Evolutionary conservation across 129 eudicot genomes (phyloP).

Genomic region (Lonicera japonica): DNA sequence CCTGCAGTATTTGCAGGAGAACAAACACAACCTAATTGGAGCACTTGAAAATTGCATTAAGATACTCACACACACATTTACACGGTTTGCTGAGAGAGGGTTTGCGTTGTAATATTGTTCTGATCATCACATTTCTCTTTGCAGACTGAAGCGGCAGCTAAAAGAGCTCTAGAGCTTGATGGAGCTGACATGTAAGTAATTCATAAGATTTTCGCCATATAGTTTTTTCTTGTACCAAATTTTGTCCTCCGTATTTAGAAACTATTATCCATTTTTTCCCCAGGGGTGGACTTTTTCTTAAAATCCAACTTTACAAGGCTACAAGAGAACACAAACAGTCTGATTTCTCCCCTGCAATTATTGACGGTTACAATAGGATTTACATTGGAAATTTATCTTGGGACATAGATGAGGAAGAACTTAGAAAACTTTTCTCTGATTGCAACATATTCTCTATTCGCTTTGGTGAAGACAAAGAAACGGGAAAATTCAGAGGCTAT

Average conservation of each 20-base stretch:
- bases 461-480: slow-evolving; percentile 87
- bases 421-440: slow-evolving; percentile 65
- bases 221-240: neutral
- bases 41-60: too few relatives aligned
- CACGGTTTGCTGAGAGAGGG: neutral
- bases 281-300: slow-evolving; percentile 91
- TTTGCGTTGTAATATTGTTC: neutral
- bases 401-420: slow-evolving; percentile 80
- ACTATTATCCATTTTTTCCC: slow-evolving; percentile 8
- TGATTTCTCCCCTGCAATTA: slow-evolving; percentile 68
- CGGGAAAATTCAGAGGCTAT: slow-evolving; percentile 77
- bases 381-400: slow-evolving; percentile 89
- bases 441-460: slow-evolving; percentile 66
- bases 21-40: too few relatives aligned
- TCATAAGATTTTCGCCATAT: neutral
- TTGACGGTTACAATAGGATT: slow-evolving; percentile 86
- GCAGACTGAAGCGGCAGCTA: slow-evolving; percentile 95
- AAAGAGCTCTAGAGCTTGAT: slow-evolving; percentile 85
- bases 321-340: slow-evolving; percentile 45
- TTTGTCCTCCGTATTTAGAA: slow-evolving; percentile 4
- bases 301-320: slow-evolving; percentile 77
- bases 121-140: slow-evolving; percentile 7
- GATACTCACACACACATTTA: too few relatives aligned
- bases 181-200: slow-evolving; percentile 91
- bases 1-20: too few relatives aligned